phyloP scores from a whole-genome alignment of 371 early-diverging fungal genomes.

The Lichtheimia ramosa region DNA sequence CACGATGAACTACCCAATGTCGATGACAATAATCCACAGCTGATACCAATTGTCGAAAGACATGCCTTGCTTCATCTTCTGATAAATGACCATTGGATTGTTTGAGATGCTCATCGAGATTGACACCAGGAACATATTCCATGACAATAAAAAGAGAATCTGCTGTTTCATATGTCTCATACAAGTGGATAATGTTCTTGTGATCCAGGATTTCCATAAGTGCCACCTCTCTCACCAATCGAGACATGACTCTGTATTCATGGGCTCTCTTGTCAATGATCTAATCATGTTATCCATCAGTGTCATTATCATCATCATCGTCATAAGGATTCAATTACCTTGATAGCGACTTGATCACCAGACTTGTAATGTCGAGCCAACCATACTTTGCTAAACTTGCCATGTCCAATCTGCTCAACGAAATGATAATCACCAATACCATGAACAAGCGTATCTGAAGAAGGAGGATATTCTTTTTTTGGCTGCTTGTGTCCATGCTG shows the following conservation, averaged over 20 bases:
- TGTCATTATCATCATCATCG: too few relatives aligned
- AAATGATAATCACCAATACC: constrained; percentile 84
- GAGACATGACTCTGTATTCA: constrained; percentile 75
- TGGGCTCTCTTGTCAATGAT: constrained; percentile 84
- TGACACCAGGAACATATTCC: constrained; percentile 65
- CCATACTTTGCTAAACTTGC: constrained; percentile 89
- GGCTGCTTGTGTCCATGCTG: background rate
- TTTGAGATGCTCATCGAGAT: constrained; percentile 60
- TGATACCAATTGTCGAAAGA: constrained; percentile 69
- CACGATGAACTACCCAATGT: constrained; percentile 77
- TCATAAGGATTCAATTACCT: constrained; percentile 22
- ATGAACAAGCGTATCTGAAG: constrained; percentile 56
- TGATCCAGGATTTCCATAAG: constrained; percentile 87
- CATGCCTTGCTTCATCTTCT: constrained; percentile 63
- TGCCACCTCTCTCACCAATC: constrained; percentile 83
- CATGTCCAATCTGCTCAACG: constrained; percentile 79
- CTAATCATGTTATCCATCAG: constrained; percentile 8
- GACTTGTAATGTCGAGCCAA: constrained; percentile 79
- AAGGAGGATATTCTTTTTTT: constrained; percentile 26
- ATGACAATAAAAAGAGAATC: constrained; percentile 74
- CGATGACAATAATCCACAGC: constrained; percentile 78
- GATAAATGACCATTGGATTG: constrained; percentile 41
- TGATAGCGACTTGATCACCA: constrained; percentile 56
- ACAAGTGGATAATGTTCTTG: constrained; percentile 83
- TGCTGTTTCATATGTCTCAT: constrained; percentile 89